Base-by-base conservation (phyloP, 352 stramenopile species). In the Globisporangium alternatum region DNA sequence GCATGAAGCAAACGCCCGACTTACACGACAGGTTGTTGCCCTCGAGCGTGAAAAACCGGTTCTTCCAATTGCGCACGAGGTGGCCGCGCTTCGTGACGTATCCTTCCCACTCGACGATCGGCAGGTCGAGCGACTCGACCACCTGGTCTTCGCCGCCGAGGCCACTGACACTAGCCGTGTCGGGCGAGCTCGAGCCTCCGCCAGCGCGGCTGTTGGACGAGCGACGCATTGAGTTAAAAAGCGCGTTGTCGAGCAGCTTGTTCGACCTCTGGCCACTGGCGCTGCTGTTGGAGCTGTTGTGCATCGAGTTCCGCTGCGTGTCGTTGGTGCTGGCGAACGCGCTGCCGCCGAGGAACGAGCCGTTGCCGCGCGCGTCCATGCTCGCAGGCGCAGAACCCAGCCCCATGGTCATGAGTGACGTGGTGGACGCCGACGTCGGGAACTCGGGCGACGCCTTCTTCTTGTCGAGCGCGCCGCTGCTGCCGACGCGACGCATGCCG, bases 21-120 rank as follows among this genome's bases (percentile, higher is more conserved):
- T 31, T 75, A 89, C 80, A 96, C 31, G 86, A 96, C 39, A 96
- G 62, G 52, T 91, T 73, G 64, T 92, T 96, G 49, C 86, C 86
- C 41, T 96, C 88, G 21, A 96, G 69, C 37, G 86, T 95, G 70
- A 96, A 96, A 56, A 93, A 96, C 15, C 88, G 78, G 66, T 82
- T 81, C 60, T 95, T 96, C 88, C 88, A 96, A 70, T 96, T 95
- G 53, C 86, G 81, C 62, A 96, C 86, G 41, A 96, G 70, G 58
- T 96, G 86, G 0, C 88, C 86, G 39, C 86, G 77, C 70, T 96
- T 96, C n/a, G 84, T 93, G n/a, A 94, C 88, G 65, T 95, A 96
- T 43, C 88, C 88, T 72, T 96, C 88, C 88, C 88, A 96, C 65
- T 96, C 88, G 33, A 93, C 83, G 25, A 91, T 92, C 22, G 87